Evolutionary conservation across 331 rosid species (phyloP), one percentile per base, ranked within the genome.

Genomic region (Malus hybrid): DNA sequence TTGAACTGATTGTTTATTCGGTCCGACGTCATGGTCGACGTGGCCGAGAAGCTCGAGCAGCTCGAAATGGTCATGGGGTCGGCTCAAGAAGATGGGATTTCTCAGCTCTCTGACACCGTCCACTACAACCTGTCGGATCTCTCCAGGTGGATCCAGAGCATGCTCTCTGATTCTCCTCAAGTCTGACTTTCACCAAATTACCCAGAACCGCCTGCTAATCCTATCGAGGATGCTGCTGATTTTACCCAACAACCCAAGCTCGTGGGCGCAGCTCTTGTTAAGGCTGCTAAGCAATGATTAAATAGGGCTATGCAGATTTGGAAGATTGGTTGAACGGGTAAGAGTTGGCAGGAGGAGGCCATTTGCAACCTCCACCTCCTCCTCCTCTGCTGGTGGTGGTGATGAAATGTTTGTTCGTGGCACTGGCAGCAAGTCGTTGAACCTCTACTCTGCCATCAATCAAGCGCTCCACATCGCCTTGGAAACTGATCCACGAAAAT

Each of bases 401-500:
- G 31, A 74, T 79, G 85, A 79, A 72, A 82, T 82, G 62, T 77
- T 73, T 70, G 78, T 19, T 24, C 83, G 84, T 22, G 67, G 55
- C 75, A 81, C 16, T n/a, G 78, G 65, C 65, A 63, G 78, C 11
- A 88, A 87, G 69, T 88, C 97, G 15, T 48, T 87, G 80, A 95
- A 95, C 86, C 96, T 95, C 55, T 95, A 85, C 85, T 89, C 99
- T 56, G 99, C 97, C 36, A 84, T 95, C 84, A 95, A 95, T 82
- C 97, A 95, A 81, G 97, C 97, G 60, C 97, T 95, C 31, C 92
- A 95, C 73, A 89, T 86, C 81, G 99, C 99, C 39, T 82, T 95
- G 83, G 99, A 89, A 70, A 28, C 92, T 79, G 97, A 95, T 84
- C 90, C 96, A 2, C 96, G 97, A 97, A 24, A 24, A 24, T 24